Conservation (phyloP, 179 eudicot genomes). For the Beta macrorhiza region DNA sequence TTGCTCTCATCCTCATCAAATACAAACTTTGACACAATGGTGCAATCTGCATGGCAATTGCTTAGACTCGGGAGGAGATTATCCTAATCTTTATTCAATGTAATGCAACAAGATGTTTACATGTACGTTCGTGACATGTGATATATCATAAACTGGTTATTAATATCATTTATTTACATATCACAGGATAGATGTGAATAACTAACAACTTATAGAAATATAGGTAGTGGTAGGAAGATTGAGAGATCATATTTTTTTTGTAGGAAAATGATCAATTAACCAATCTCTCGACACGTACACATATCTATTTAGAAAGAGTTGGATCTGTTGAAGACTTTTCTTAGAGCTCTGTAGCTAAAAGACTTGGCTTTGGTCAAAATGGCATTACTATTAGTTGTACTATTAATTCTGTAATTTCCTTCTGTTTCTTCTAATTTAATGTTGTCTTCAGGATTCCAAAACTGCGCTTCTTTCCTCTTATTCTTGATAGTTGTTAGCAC, state of each 20-base stretch:
- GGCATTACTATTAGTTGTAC: slow-evolving; percentile 12
- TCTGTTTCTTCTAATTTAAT: slow-evolving; percentile 22
- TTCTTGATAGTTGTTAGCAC: slow-evolving; percentile 57
- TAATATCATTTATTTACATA: slow-evolving; percentile 9
- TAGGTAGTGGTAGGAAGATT: neutral
- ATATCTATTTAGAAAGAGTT: slow-evolving; percentile 24
- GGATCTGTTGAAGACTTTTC: slow-evolving; percentile 52
- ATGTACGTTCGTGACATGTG: neutral
- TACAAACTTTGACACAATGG: too few species aligned
- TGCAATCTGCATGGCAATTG: too few species aligned
- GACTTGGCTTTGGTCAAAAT: slow-evolving; percentile 48
- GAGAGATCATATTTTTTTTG: neutral
- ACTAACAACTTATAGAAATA: neutral
- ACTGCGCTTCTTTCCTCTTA: slow-evolving; percentile 77
- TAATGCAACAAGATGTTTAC: neutral
- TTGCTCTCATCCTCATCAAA: too few species aligned
- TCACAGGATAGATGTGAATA: neutral
- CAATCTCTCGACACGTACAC: neutral
- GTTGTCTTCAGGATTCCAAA: slow-evolving; percentile 69
- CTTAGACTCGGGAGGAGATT: too few species aligned
- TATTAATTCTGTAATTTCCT: neutral
- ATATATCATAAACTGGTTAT: neutral
- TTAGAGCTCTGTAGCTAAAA: slow-evolving; percentile 55
- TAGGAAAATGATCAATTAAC: neutral
- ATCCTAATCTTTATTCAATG: neutral